A percentile compares a stretch with the other conserved stretches of the same genome.
Conservation (phyloP, 352 stramenopile species). For the Phytophthora melonis region DNA sequence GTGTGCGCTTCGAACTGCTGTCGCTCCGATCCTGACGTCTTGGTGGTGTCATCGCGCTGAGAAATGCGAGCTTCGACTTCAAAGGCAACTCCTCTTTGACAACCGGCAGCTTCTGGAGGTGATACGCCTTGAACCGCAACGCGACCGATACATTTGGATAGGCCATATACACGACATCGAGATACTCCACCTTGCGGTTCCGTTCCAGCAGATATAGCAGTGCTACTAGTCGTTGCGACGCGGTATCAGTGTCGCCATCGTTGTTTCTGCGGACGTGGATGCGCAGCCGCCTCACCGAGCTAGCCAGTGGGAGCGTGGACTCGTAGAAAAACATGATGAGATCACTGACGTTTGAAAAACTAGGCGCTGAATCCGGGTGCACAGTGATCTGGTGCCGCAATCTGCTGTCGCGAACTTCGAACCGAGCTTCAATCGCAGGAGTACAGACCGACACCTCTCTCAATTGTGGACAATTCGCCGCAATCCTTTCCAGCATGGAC, state of each 20-base stretch:
- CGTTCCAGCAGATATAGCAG: neutral
- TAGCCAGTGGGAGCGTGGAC: neutral
- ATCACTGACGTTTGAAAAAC: neutral
- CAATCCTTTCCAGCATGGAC: neutral
- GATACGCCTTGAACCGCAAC: neutral
- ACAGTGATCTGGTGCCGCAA: neutral
- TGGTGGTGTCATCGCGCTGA: neutral
- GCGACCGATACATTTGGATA: neutral
- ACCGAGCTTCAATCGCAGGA: constrained; percentile 1
- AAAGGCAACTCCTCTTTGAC: neutral
- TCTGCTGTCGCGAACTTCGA: neutral
- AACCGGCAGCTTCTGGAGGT: neutral
- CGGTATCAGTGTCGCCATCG: neutral
- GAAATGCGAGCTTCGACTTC: neutral
- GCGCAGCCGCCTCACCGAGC: neutral
- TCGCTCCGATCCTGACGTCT: neutral
- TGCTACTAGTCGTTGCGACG: neutral
- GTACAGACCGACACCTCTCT: constrained; percentile 1
- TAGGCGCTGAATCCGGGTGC: neutral
- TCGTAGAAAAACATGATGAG: neutral
- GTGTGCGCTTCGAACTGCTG: neutral
- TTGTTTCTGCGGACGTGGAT: neutral
- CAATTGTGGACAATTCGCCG: constrained; percentile 1
- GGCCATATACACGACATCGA: neutral
- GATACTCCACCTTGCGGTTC: neutral